These are phyloP conservation scores for Camellia granthamiana DNA, from an alignment of 148 eudicot species.

Conservation along the genomic window DNA sequence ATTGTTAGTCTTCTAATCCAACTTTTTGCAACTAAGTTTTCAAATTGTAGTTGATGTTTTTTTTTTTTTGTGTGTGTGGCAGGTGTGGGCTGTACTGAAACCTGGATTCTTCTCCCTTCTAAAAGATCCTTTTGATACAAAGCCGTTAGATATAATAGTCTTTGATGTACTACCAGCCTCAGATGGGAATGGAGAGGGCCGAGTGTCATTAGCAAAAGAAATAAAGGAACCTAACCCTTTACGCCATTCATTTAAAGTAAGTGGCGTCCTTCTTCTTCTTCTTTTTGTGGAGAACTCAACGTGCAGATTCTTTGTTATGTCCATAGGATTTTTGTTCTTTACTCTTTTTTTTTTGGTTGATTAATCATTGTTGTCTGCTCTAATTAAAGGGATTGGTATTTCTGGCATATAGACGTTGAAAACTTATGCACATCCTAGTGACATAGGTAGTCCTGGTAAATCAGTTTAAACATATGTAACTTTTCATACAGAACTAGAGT, in stretches of 20 bases:
- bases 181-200: constrained; percentile 76
- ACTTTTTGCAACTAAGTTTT: background rate
- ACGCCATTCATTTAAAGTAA: constrained; percentile 90
- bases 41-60: background rate
- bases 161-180: constrained; percentile 91
- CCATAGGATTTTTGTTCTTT: background rate
- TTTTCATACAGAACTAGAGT: background rate
- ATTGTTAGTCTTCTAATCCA: background rate
- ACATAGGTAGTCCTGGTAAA: background rate
- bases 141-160: constrained; percentile 78
- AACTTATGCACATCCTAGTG: background rate
- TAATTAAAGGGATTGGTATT: background rate
- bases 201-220: constrained; percentile 84
- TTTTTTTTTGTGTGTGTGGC: constrained; percentile 10
- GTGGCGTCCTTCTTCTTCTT: constrained; percentile 14
- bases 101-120: constrained; percentile 97
- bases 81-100: constrained; percentile 98
- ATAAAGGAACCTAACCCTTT: constrained; percentile 86
- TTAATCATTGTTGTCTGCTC: background rate
- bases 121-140: constrained; percentile 77
- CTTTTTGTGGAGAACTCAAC: background rate
- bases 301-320: background rate
- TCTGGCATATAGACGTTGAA: background rate
- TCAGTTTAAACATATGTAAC: background rate
- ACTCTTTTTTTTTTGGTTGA: background rate